Conservation (phyloP, 805 yeast species). For the Blastobotrys attinorum region DNA sequence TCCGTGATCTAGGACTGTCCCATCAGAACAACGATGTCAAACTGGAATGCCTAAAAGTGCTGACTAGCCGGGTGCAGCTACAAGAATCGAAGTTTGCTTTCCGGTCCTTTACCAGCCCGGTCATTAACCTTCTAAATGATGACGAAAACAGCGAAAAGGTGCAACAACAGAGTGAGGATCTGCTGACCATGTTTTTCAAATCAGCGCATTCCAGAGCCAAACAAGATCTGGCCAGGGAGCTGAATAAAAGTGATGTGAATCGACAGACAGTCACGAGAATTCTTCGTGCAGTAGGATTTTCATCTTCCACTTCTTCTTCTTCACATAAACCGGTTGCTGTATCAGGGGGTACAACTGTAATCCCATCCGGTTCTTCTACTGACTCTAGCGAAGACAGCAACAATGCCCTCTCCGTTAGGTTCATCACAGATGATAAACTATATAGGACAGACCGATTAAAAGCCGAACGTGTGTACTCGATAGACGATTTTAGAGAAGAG, state of each 20-base stretch:
- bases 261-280: constrained; percentile 21
- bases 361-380: neutral
- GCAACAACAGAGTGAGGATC: constrained; percentile 19
- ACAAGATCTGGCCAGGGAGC: constrained; percentile 37
- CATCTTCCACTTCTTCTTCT: neutral
- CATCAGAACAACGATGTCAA: constrained; percentile 20
- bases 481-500: constrained; percentile 25
- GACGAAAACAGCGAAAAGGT: constrained; percentile 13
- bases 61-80: constrained; percentile 21
- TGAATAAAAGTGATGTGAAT: constrained; percentile 31
- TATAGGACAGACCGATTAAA: constrained; percentile 36
- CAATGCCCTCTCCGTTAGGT: constrained; percentile 7
- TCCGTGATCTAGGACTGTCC: constrained; percentile 27
- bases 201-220: constrained; percentile 34
- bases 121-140: constrained; percentile 27
- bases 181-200: constrained; percentile 34
- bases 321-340: neutral
- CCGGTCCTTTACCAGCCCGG: constrained; percentile 27
- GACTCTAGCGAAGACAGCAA: neutral
- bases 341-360: too few species aligned
- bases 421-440: constrained; percentile 20
- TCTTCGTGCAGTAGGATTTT: constrained; percentile 27
- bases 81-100: constrained; percentile 24
- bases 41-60: constrained; percentile 19
- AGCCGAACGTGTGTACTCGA: constrained; percentile 26